Percentiles rank a stretch among this genome's conserved stretches.
These are phyloP conservation scores for Collybia nuda DNA, from an alignment of 768 basidiomycete genomes.

Conservation along the genomic window DNA sequence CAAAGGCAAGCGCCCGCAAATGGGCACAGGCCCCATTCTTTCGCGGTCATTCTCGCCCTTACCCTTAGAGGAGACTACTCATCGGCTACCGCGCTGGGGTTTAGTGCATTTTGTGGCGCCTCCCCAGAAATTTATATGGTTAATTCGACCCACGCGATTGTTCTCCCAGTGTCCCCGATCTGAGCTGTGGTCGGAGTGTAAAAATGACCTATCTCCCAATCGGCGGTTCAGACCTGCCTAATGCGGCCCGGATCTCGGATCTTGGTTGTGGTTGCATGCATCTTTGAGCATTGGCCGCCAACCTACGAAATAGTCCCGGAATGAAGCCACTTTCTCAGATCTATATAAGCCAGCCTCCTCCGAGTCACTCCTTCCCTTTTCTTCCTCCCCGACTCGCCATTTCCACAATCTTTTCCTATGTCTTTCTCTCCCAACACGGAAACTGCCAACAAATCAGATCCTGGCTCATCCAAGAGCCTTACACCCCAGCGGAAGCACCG, in stretches of 20 bases:
- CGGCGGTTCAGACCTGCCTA: slow-evolving; percentile 50
- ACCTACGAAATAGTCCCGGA: slow-evolving; percentile 21
- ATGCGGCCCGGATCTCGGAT: slow-evolving; percentile 49
- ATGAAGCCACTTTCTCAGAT: slow-evolving; percentile 9
- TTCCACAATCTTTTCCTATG: slow-evolving; percentile 24
- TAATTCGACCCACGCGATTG: not conserved
- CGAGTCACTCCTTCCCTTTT: slow-evolving; percentile 16
- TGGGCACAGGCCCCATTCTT: not conserved
- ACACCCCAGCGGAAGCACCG: slow-evolving; percentile 82
- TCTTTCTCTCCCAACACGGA: slow-evolving; percentile 13
- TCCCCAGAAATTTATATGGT: not conserved
- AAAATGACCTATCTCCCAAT: slow-evolving; percentile 39
- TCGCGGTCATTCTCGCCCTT: not conserved
- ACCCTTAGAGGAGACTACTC: too few species aligned
- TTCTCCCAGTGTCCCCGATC: slow-evolving; percentile 19
- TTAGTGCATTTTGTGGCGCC: too few species aligned
- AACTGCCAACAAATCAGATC: slow-evolving; percentile 27
- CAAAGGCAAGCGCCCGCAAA: slow-evolving; percentile 21
- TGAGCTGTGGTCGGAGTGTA: slow-evolving; percentile 8
- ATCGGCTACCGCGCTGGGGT: too few species aligned
- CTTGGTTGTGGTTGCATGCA: slow-evolving; percentile 24
- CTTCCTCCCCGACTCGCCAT: slow-evolving; percentile 11
- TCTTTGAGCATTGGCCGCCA: slow-evolving; percentile 11
- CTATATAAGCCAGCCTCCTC: slow-evolving; percentile 29
- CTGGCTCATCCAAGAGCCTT: slow-evolving; percentile 34